Percentiles rank a stretch among this genome's conserved stretches.
phyloP scores from a whole-genome alignment of 352 stramenopile genomes.

The Phytophthora meadii region DNA sequence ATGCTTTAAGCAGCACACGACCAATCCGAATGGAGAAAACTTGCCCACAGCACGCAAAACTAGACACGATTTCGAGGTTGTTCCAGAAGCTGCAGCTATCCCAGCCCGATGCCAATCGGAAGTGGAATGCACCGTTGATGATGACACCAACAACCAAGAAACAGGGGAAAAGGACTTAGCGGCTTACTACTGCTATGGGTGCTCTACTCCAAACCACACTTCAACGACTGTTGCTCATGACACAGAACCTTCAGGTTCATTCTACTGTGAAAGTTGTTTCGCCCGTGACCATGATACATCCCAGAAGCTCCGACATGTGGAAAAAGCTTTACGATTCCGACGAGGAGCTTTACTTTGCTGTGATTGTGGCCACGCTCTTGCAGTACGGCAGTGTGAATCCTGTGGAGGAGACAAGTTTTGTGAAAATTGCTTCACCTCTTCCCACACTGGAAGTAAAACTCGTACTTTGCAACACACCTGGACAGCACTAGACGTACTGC shows the following conservation, averaged over 20 bases:
- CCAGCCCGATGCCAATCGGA: conserved; percentile 41
- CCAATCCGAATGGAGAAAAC: conserved; percentile 9
- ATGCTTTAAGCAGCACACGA: conserved; percentile 69
- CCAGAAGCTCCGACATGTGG: conserved; percentile 47
- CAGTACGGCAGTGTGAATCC: conserved; percentile 52
- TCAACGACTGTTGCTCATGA: neutral
- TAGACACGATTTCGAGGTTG: conserved; percentile 65
- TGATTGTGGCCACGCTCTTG: conserved; percentile 56
- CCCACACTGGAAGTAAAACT: conserved; percentile 35
- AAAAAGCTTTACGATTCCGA: conserved; percentile 58
- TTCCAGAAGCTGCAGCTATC: conserved; percentile 33
- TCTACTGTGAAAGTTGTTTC: conserved; percentile 79
- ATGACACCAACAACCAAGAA: conserved; percentile 24
- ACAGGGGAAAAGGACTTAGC: conserved; percentile 22
- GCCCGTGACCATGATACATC: conserved; percentile 51
- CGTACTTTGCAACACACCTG: conserved; percentile 46
- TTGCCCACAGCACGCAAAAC: conserved; percentile 19
- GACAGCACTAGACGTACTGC: conserved; percentile 55
- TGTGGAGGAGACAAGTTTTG: conserved; percentile 74
- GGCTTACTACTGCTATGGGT: conserved; percentile 56
- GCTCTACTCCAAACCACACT: neutral
- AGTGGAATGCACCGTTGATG: conserved; percentile 15
- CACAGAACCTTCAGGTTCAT: conserved; percentile 30
- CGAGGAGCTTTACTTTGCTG: conserved; percentile 57
- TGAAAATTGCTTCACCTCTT: conserved; percentile 49